These are phyloP conservation scores for Aureobasidium melanogenum DNA, from an alignment of 2,329 filamentous ascomycete genomes.

Conservation along the genomic window DNA sequence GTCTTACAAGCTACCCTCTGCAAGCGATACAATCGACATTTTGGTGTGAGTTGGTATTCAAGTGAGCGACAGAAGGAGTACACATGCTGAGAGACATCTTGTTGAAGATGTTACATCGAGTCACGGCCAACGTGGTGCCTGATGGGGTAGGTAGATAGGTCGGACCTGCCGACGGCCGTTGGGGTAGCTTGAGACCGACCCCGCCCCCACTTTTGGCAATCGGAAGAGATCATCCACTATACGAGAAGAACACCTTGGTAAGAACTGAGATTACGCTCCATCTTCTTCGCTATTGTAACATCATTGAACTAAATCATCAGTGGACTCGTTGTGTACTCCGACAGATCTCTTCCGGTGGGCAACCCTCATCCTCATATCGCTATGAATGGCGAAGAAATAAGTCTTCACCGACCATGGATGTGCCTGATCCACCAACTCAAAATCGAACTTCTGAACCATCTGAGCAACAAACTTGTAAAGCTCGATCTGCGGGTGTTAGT, in stretches of 20 bases:
- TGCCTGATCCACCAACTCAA: conserved; percentile 15
- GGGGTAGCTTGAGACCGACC: neutral
- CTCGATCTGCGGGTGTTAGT: conserved; percentile 12
- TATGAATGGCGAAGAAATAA: conserved; percentile 16
- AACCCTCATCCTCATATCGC: conserved; percentile 10
- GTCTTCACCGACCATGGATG: conserved; percentile 8
- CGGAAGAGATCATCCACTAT: neutral
- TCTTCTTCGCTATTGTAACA: neutral
- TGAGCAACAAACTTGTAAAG: conserved; percentile 16
- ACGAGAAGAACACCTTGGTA: neutral
- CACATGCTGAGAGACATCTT: neutral
- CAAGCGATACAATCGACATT: conserved; percentile 24
- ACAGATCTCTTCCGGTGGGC: neutral
- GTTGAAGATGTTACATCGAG: neutral
- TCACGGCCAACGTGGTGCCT: neutral
- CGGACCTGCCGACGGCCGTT: neutral
- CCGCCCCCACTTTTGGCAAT: neutral
- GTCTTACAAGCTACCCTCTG: conserved; percentile 16
- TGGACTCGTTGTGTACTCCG: neutral
- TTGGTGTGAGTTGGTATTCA: neutral
- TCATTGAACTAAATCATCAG: too few species aligned
- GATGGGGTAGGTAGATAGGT: neutral
- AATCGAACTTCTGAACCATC: conserved; percentile 15
- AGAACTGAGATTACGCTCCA: neutral
- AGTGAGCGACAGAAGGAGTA: neutral